Evolutionary conservation across 2,329 filamentous ascomycete species (phyloP).

Genomic region (Dactylonectria macrodidyma): DNA sequence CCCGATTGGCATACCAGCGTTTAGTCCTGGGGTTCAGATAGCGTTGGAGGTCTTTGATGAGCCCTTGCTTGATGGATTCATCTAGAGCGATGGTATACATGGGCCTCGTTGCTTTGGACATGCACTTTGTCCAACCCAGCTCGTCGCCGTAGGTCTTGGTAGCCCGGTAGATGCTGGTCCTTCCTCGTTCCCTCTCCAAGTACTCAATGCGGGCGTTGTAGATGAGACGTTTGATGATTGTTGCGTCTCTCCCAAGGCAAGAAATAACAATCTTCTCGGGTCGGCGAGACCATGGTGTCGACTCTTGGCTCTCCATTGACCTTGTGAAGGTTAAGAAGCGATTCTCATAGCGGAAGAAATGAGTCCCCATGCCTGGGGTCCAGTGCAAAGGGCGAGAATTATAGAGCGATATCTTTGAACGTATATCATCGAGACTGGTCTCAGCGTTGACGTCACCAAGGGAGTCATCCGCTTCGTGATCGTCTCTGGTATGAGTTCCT

Average conservation of each 20-base stretch:
- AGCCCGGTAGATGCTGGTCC: slow-evolving; percentile 32
- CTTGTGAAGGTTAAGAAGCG: slow-evolving; percentile 30
- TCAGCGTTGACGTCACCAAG: not conserved
- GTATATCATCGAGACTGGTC: slow-evolving; percentile 4
- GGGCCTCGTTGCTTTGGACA: slow-evolving; percentile 36
- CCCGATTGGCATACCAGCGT: slow-evolving; percentile 32
- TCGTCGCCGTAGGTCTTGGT: slow-evolving; percentile 12
- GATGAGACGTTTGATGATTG: slow-evolving; percentile 33
- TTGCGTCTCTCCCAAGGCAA: slow-evolving; percentile 30
- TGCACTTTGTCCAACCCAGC: slow-evolving; percentile 30
- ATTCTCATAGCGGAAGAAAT: slow-evolving; percentile 33
- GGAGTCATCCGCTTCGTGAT: slow-evolving; percentile 3
- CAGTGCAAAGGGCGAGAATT: slow-evolving; percentile 33
- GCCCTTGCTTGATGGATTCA: slow-evolving; percentile 30
- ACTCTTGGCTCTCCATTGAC: not conserved
- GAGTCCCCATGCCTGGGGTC: slow-evolving; percentile 33
- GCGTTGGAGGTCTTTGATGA: slow-evolving; percentile 35
- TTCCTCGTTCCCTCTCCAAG: slow-evolving; percentile 31
- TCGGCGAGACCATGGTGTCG: not conserved
- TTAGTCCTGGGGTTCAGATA: slow-evolving; percentile 35
- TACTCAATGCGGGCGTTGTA: slow-evolving; percentile 34
- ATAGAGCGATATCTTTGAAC: slow-evolving; percentile 30
- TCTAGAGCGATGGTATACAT: slow-evolving; percentile 39
- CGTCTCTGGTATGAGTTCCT: not conserved
- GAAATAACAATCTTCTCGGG: slow-evolving; percentile 26